phyloP scores from a whole-genome alignment of 2,329 filamentous ascomycete species.

The Macrophomina tecta region DNA sequence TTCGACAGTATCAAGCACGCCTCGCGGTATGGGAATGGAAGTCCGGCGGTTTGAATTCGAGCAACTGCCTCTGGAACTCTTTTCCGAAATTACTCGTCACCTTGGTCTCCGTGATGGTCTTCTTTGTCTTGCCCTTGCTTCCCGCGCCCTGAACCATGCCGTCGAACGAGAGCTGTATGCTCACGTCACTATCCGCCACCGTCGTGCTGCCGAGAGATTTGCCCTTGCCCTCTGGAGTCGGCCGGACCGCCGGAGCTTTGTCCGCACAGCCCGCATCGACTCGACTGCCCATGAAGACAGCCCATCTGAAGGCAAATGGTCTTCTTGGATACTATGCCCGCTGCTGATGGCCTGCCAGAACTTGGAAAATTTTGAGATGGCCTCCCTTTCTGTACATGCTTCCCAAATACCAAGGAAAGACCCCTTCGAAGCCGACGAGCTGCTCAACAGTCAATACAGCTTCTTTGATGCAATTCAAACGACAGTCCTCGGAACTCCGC shows the following conservation, averaged over 20 bases:
- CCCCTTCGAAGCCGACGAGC: not conserved
- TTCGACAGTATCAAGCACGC: no score
- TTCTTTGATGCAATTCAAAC: not conserved
- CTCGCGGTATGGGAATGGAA: no score
- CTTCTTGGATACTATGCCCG: not conserved
- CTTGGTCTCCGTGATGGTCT: not conserved
- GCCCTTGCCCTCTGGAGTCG: not conserved
- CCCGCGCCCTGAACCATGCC: not conserved
- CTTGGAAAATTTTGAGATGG: not conserved
- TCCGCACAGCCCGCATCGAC: not conserved
- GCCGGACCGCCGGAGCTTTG: not conserved
- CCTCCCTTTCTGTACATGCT: not conserved
- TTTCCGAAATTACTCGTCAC: not conserved
- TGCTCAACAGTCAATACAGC: not conserved
- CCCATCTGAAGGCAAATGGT: not conserved
- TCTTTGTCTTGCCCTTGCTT: not conserved
- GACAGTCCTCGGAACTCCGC: not conserved
- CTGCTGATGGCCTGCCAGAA: not conserved
- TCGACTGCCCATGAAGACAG: not conserved
- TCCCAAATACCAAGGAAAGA: not conserved
- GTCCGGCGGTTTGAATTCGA: no score
- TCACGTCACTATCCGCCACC: not conserved
- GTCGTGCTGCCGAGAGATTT: not conserved
- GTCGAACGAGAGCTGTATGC: not conserved
- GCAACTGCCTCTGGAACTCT: not conserved